These are phyloP conservation scores for Sporisorium exsertum DNA, from an alignment of 1,284 basidiomycete species.

Conservation along the genomic window DNA sequence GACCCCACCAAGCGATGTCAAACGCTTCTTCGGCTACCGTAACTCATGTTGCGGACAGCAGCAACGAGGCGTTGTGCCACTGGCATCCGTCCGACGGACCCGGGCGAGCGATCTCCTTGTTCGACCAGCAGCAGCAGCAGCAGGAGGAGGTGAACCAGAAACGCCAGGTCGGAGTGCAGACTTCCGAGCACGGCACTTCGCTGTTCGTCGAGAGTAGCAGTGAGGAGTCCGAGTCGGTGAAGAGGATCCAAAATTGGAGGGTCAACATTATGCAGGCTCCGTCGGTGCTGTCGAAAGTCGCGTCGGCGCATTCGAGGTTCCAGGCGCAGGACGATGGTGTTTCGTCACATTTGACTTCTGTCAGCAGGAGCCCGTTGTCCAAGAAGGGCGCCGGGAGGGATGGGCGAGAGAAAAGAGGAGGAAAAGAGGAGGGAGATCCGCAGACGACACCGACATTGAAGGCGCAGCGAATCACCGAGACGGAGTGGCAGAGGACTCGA, in stretches of 20 bases:
- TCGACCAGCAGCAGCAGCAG: not conserved
- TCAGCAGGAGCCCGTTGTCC: slow-evolving; percentile 36
- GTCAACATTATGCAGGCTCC: slow-evolving; percentile 19
- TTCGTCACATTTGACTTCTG: slow-evolving; percentile 28
- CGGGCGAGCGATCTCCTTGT: not conserved
- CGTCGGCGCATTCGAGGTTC: slow-evolving; percentile 15
- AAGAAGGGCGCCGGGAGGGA: slow-evolving; percentile 4
- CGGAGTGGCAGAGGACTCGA: not conserved
- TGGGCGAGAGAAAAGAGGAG: not conserved
- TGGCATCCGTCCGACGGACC: slow-evolving; percentile 12
- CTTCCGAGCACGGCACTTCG: not conserved
- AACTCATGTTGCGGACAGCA: slow-evolving; percentile 4
- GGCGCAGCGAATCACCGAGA: slow-evolving; percentile 5
- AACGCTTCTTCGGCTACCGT: not conserved
- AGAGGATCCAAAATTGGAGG: slow-evolving; percentile 35
- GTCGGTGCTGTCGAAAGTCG: slow-evolving; percentile 12
- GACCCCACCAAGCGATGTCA: not conserved
- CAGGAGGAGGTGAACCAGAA: not conserved
- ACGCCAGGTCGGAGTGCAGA: not conserved
- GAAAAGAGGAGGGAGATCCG: slow-evolving; percentile 1
- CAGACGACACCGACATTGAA: slow-evolving; percentile 13
- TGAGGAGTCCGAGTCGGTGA: slow-evolving; percentile 19
- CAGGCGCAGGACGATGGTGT: not conserved
- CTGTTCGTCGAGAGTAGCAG: slow-evolving; percentile 3
- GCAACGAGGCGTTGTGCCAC: slow-evolving; percentile 19